Evolutionary conservation across 169 alveolate species (phyloP).

Genomic region (Perkinsus chesapeaki): DNA sequence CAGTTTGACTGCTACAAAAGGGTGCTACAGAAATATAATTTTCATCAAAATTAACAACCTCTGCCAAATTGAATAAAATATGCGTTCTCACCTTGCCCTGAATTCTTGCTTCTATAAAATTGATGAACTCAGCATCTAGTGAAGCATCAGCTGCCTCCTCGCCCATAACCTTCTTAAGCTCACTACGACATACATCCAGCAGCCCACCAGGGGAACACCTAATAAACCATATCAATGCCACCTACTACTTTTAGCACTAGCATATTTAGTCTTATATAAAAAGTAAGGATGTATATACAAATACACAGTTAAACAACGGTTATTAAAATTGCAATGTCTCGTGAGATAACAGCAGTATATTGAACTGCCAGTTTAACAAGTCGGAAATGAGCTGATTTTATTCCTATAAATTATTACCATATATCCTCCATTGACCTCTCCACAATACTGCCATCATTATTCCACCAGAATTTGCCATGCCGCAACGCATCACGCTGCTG

Average conservation of each 20-base stretch:
- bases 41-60: neutral
- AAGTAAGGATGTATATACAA: too few relatives aligned
- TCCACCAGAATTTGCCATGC: conserved; percentile 47
- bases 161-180: neutral
- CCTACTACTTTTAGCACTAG: too few relatives aligned
- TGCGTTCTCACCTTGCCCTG: neutral
- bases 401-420: too few relatives aligned
- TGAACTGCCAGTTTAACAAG: too few relatives aligned
- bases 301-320: too few relatives aligned
- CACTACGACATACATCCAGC: neutral
- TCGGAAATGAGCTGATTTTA: too few relatives aligned
- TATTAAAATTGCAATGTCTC: too few relatives aligned
- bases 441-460: neutral
- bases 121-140: neutral
- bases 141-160: neutral
- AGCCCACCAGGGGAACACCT: neutral
- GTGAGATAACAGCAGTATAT: too few relatives aligned
- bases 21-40: too few relatives aligned
- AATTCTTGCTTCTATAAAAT: neutral
- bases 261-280: neutral
- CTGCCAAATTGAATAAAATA: neutral
- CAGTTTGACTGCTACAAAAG: too few relatives aligned
- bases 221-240: neutral
- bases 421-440: neutral
- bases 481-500: conserved; percentile 46